phyloP scores from a whole-genome alignment of 345 rosid genomes.

The Noccaea bulbosa region DNA sequence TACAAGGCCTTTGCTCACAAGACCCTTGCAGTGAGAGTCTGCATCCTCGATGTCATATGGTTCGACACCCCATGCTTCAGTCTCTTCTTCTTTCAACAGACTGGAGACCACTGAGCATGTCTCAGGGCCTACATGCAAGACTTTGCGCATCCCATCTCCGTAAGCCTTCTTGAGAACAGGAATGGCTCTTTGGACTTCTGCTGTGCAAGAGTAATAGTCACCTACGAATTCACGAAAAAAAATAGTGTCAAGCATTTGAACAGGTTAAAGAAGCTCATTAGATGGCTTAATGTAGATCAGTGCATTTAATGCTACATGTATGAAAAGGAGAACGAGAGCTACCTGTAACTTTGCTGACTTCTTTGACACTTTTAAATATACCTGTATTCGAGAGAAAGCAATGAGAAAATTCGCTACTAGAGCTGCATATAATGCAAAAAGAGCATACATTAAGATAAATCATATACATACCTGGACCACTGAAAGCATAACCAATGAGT shows the following conservation, averaged over 20 bases:
- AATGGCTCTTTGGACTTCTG: constrained; percentile 80
- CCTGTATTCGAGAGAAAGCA: constrained; percentile 45
- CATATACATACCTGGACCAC: constrained; percentile 64
- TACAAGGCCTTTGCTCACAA: constrained; percentile 83
- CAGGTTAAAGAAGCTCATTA: neutral
- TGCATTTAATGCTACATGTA: constrained; percentile 13
- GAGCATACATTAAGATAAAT: neutral
- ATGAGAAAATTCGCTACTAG: constrained; percentile 6
- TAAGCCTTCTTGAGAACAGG: constrained; percentile 82
- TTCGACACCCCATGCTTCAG: constrained; percentile 97
- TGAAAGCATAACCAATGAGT: constrained; percentile 69
- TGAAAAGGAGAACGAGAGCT: constrained; percentile 27
- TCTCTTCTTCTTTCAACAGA: constrained; percentile 83
- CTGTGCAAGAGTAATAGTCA: constrained; percentile 73
- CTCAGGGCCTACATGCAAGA: constrained; percentile 95
- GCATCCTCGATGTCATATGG: constrained; percentile 97
- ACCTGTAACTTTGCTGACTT: constrained; percentile 66
- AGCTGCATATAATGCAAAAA: constrained; percentile 3
- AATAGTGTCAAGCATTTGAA: neutral
- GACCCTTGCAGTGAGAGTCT: constrained; percentile 74
- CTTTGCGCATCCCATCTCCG: constrained; percentile 90
- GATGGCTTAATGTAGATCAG: neutral
- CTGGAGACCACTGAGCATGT: constrained; percentile 85
- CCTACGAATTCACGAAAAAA: constrained; percentile 48
- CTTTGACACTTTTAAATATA: constrained; percentile 58